Percentiles rank a stretch among this genome's conserved stretches.
phyloP scores from a whole-genome alignment of 164 flowering plant species.

The Stephania japonica region DNA sequence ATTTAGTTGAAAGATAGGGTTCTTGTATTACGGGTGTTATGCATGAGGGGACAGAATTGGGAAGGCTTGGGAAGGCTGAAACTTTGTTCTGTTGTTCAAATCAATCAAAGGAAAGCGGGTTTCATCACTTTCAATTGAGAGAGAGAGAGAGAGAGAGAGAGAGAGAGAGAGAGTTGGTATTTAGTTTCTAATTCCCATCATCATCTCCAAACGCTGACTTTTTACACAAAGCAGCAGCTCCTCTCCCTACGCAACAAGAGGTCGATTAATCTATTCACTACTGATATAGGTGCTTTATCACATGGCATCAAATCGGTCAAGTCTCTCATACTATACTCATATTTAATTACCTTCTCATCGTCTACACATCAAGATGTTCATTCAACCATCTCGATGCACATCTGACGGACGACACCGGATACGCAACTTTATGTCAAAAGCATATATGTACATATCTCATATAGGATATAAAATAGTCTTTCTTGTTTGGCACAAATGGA shows the following conservation, averaged over 20 bases:
- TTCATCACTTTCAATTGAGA: background rate
- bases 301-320: background rate
- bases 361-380: background rate
- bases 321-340: background rate
- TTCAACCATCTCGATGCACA: no score
- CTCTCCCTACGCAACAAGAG: constrained; percentile 23
- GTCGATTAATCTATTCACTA: constrained; percentile 14
- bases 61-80: constrained; percentile 13
- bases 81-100: constrained; percentile 8
- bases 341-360: background rate
- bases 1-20: constrained; percentile 3
- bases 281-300: constrained; percentile 16
- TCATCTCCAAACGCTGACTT: constrained; percentile 56
- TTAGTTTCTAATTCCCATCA: constrained; percentile 12
- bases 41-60: constrained; percentile 9
- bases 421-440: background rate
- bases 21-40: constrained; percentile 7
- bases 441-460: no score
- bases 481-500: no score
- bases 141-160: constrained; percentile 14
- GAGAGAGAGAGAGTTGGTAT: constrained; percentile 26
- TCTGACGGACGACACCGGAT: background rate
- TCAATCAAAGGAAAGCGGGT: constrained; percentile 11
- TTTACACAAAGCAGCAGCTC: constrained; percentile 34
- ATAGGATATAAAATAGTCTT: no score